Evolutionary conservation across 441 rosid genomes (phyloP).

Genomic region (Erodium texanum): DNA sequence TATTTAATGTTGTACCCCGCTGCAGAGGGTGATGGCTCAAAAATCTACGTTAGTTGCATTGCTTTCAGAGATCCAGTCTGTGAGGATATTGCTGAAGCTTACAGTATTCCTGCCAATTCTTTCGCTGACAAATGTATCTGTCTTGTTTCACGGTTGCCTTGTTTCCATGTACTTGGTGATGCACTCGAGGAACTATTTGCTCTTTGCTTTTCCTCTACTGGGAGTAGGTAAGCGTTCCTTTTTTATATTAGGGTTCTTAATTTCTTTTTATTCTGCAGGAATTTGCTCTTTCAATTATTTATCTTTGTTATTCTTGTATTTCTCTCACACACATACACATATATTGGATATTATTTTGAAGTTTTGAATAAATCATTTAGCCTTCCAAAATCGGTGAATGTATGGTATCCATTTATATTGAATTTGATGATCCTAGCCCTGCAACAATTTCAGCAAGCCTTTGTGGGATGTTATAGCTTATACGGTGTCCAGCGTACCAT

Average conservation of each 20-base stretch:
- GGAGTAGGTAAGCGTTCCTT: constrained; percentile 60
- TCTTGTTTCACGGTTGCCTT: constrained; percentile 82
- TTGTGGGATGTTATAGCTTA: constrained; percentile 78
- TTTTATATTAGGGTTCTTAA: not conserved
- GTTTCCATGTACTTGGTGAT: constrained; percentile 60
- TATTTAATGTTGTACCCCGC: not conserved
- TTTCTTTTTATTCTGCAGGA: not conserved
- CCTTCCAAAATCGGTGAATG: not conserved
- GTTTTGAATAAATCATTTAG: not conserved
- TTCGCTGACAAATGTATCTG: constrained; percentile 94
- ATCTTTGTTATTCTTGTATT: not conserved
- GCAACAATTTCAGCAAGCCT: constrained; percentile 72
- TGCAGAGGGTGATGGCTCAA: constrained; percentile 99
- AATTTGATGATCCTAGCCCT: constrained; percentile 31
- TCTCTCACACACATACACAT: not conserved
- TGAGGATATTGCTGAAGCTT: constrained; percentile 93
- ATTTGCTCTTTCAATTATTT: not conserved
- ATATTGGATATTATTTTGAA: not conserved
- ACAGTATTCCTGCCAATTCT: constrained; percentile 66
- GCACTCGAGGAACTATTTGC: constrained; percentile 78
- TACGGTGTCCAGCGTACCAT: constrained; percentile 71
- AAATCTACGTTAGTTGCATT: constrained; percentile 89
- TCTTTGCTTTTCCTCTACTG: constrained; percentile 76
- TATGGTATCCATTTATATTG: constrained; percentile 15
- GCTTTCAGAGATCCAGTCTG: constrained; percentile 91